Evolutionary conservation across 2,329 filamentous ascomycete genomes (phyloP).

Genomic region (Trichoderma aggressivum): DNA sequence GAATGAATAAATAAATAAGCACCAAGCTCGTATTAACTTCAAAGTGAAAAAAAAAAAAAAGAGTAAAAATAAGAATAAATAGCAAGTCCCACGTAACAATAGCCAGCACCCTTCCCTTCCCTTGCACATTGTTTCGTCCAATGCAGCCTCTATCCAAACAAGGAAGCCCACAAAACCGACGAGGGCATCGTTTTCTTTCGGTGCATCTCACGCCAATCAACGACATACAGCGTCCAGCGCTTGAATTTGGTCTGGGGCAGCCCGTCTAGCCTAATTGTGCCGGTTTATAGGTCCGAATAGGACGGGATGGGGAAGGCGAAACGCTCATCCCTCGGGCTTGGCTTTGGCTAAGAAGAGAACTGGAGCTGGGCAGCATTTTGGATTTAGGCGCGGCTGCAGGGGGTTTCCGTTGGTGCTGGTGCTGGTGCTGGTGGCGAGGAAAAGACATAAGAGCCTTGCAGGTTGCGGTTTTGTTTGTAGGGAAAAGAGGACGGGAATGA

Average conservation of each 20-base stretch:
- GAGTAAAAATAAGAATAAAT: not conserved
- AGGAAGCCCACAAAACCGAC: conserved; percentile 5
- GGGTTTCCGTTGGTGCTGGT: not conserved
- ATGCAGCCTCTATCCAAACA: conserved; percentile 12
- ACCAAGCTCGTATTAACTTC: not conserved
- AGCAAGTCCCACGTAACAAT: conserved; percentile 6
- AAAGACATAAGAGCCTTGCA: not conserved
- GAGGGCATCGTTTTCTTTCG: not conserved
- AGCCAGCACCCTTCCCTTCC: not conserved
- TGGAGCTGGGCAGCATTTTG: not conserved
- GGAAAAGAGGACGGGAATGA: not conserved
- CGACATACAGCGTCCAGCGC: not conserved
- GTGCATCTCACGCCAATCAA: not conserved
- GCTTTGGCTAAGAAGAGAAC: not conserved
- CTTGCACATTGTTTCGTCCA: conserved; percentile 4
- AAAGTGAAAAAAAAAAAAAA: not conserved
- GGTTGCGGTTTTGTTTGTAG: not conserved
- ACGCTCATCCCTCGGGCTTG: conserved; percentile 1
- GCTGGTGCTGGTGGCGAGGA: not conserved
- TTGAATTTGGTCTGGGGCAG: not conserved
- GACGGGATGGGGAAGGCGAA: not conserved
- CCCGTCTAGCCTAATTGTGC: not conserved
- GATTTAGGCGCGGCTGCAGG: conserved; percentile 8
- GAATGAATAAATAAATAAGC: conserved; percentile 3
- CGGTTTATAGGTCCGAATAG: conserved; percentile 11